Base-by-base conservation (phyloP, 805 yeast genomes). In the Allodekkera sacchari region DNA sequence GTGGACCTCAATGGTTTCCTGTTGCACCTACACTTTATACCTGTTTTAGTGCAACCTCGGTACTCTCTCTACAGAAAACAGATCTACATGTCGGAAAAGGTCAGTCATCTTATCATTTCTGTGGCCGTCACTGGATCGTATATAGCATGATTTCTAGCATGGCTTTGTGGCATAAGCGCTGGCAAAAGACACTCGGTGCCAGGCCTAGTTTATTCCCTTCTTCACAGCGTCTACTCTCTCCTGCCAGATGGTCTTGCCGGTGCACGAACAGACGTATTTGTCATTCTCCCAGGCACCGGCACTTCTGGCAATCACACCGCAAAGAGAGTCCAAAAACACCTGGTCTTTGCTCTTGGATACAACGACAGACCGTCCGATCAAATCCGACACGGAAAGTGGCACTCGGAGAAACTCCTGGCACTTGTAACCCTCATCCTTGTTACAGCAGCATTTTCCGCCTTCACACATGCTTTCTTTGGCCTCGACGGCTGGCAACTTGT, bases 211-310 rank as follows among this genome's bases (percentile, higher is more conserved):
- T 14, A 74, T 54, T 6, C 92, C 92, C 41, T 70, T 71, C 5
- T 53, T 42, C 21, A 74, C 53, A 1, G 94, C 94, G 48, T 85
- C 95, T 30, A 63, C 56, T 34, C 96, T 67, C 55, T 89, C 98
- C 53, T 92, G 87, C 97, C 98, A 89, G 17, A 89, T 74, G 0
- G 95, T 83, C 65, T 87, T 85, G 12, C 98, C 98, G 11, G 89
- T 77, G 56, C 97, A 92, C 21, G 89, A 78, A 57, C 98, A 89
- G 3, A 89, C 94, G 37, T 77, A 77, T 58, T 89, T 89, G 44
- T 81, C 83, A 57, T 92, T 92, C 52, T 89, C 95, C 96, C 97
- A 92, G 17, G 77, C 83, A 11, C 98, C 98, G 1, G 98, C 97
- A 47, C 94, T 81, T 48, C 97, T 71, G 1, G 97, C 97, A 50